Evolutionary conservation across 2,329 filamentous ascomycete genomes (phyloP).

Genomic region (Fusarium torreyae): DNA sequence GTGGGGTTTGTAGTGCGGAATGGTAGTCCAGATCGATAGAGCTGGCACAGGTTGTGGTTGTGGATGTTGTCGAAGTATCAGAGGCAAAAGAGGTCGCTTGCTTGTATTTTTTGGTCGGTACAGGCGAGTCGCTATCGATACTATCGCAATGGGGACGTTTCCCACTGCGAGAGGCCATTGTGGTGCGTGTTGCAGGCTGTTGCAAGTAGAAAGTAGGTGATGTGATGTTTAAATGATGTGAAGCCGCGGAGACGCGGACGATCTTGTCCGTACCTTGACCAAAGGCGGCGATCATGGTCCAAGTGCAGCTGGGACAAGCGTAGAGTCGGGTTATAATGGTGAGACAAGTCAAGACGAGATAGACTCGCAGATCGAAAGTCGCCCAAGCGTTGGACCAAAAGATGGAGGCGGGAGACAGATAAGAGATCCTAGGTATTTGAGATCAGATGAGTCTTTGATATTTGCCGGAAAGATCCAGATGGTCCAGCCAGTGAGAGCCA

Average conservation of each 20-base stretch:
- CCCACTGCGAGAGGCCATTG: conserved; percentile 41
- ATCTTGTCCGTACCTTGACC: conserved; percentile 31
- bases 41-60: conserved; percentile 23
- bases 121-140: conserved; percentile 37
- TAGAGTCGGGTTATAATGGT: conserved; percentile 2
- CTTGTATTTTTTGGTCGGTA: conserved; percentile 48
- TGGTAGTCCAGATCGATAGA: conserved; percentile 35
- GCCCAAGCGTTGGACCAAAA: background rate
- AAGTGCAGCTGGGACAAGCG: background rate
- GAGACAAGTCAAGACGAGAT: conserved; percentile 5
- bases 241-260: conserved; percentile 25
- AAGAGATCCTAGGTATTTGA: conserved; percentile 13
- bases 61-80: conserved; percentile 42
- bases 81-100: conserved; percentile 47
- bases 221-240: conserved; percentile 27
- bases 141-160: conserved; percentile 46
- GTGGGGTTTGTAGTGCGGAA: conserved; percentile 26
- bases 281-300: conserved; percentile 32
- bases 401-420: conserved; percentile 9
- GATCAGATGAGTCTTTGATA: conserved; percentile 46
- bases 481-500: conserved; percentile 39
- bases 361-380: background rate
- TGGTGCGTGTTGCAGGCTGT: conserved; percentile 21
- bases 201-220: conserved; percentile 26
- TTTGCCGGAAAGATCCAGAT: conserved; percentile 35